phyloP scores from a whole-genome alignment of 2,329 filamentous ascomycete species.

The Didymella glomerata region DNA sequence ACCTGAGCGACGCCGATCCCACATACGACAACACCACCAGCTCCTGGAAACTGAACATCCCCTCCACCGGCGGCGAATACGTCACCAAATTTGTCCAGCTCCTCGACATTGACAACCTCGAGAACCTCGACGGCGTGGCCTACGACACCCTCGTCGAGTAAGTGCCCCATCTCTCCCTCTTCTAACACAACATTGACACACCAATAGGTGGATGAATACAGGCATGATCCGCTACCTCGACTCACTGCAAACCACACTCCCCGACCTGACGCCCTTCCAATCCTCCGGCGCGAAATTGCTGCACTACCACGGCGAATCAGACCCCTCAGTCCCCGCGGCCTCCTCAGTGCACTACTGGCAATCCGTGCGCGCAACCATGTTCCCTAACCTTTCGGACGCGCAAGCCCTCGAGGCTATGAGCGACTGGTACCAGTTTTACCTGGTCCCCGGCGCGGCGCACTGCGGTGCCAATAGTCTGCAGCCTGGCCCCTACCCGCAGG shows the following conservation, averaged over 20 bases:
- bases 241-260: constrained; percentile 62
- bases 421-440: constrained; percentile 65
- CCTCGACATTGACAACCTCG: constrained; percentile 34
- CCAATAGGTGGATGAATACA: constrained; percentile 60
- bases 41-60: constrained; percentile 46
- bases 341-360: constrained; percentile 66
- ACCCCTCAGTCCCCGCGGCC: constrained; percentile 61
- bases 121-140: constrained; percentile 53
- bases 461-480: constrained; percentile 50
- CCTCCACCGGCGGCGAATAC: constrained; percentile 51
- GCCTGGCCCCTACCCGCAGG: constrained; percentile 54
- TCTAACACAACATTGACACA: not conserved
- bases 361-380: constrained; percentile 62
- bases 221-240: constrained; percentile 61
- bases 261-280: constrained; percentile 62
- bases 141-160: constrained; percentile 62
- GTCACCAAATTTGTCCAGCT: constrained; percentile 57
- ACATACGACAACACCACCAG: constrained; percentile 47
- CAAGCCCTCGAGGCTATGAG: constrained; percentile 54
- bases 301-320: constrained; percentile 67
- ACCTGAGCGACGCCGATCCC: constrained; percentile 48
- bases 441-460: constrained; percentile 63
- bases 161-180: not conserved
- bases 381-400: constrained; percentile 52
- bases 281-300: constrained; percentile 63